phyloP scores from a whole-genome alignment of 257 asterid genomes.

The Solanum sitiens region DNA sequence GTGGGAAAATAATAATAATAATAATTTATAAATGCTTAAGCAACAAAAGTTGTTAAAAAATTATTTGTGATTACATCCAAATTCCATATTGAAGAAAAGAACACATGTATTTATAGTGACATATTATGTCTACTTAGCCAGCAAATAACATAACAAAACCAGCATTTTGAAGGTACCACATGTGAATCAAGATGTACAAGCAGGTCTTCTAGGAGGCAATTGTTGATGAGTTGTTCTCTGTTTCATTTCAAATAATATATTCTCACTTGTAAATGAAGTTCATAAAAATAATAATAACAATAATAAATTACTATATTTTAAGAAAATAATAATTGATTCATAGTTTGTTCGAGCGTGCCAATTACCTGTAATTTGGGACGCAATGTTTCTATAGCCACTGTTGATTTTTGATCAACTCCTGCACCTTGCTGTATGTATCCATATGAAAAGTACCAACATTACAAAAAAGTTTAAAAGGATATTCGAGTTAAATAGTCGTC shows the following conservation, averaged over 20 bases:
- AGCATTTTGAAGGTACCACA: not conserved
- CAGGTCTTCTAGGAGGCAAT: slow-evolving; percentile 76
- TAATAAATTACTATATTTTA: not conserved
- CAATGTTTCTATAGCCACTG: slow-evolving; percentile 57
- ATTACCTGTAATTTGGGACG: slow-evolving; percentile 69
- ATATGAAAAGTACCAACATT: not conserved
- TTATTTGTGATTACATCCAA: not conserved
- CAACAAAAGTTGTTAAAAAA: not conserved
- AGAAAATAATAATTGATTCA: not conserved
- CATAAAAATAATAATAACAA: not conserved
- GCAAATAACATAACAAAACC: not conserved
- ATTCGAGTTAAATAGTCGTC: not conserved
- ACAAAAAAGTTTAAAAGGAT: not conserved
- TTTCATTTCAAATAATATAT: not conserved
- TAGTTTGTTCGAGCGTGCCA: not conserved
- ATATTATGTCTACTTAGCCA: not conserved
- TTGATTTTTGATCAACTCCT: slow-evolving; percentile 34
- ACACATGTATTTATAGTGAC: not conserved
- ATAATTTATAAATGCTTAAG: not conserved
- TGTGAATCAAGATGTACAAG: slow-evolving; percentile 39
- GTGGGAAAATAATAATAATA: not conserved
- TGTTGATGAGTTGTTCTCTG: slow-evolving; percentile 90
- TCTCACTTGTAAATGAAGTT: not conserved
- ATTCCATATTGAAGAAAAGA: not conserved
- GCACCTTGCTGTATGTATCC: slow-evolving; percentile 63